These are phyloP conservation scores for Candida ficus DNA, from an alignment of 805 yeast genomes.

Conservation along the genomic window DNA sequence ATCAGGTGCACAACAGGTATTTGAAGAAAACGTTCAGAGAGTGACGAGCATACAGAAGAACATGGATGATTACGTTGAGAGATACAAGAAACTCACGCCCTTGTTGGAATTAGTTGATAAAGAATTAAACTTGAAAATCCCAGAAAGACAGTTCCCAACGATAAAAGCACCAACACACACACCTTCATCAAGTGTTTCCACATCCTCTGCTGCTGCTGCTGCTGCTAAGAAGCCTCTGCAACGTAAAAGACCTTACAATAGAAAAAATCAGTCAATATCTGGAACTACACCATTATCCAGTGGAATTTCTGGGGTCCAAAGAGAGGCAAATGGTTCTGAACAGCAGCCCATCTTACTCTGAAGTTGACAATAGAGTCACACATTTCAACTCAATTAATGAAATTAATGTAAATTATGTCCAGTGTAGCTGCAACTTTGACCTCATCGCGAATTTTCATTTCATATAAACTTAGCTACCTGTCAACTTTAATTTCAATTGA, in stretches of 20 bases:
- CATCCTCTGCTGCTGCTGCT: background rate
- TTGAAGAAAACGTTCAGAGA: constrained; percentile 30
- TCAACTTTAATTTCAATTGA: too few relatives aligned
- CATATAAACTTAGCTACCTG: too few relatives aligned
- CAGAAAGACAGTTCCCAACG: constrained; percentile 66
- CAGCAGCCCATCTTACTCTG: constrained; percentile 21
- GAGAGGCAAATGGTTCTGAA: constrained; percentile 13
- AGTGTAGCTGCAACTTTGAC: background rate
- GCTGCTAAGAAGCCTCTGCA: constrained; percentile 10
- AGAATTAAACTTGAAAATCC: constrained; percentile 47
- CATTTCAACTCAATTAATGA: background rate
- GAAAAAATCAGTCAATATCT: constrained; percentile 10
- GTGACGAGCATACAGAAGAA: constrained; percentile 30
- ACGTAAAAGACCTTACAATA: constrained; percentile 18
- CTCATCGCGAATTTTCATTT: too few relatives aligned
- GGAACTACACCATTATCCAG: background rate
- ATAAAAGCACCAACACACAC: constrained; percentile 37
- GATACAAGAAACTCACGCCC: constrained; percentile 41
- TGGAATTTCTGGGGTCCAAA: background rate
- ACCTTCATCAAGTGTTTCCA: constrained; percentile 1
- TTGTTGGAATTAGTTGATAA: constrained; percentile 42
- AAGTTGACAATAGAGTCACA: background rate
- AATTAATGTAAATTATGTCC: background rate
- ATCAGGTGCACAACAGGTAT: constrained; percentile 22
- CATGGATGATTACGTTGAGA: constrained; percentile 40